Base-by-base conservation (phyloP, 2,329 filamentous ascomycete species). In the Diaporthe sp. region DNA sequence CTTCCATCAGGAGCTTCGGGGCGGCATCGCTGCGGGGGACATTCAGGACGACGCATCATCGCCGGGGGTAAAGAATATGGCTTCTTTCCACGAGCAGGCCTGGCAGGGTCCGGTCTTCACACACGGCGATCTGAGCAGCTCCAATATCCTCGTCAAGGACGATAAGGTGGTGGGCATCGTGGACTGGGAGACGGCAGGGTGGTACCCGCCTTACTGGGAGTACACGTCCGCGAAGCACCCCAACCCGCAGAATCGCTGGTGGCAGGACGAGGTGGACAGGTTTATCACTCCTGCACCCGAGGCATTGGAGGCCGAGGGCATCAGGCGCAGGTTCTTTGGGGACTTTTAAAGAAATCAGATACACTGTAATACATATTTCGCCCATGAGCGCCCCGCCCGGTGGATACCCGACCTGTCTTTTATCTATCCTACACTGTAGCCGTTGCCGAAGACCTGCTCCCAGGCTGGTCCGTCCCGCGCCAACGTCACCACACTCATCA, bases 181-280 rank as follows among this genome's bases (percentile, higher is more conserved):
- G 34, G 87, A 88, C 77, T 89, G 87, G 87, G 87, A 89, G 77
- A 81, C 83, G 42, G 81, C 84, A 31, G 86, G 86, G 1, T 89
- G 85, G 86, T 88, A 86, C 78, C 86, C 86, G 2, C 79, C 82
- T n/a, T 85, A 84, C 69, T 88, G 82, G 82, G 83, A 84, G 58
- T 83, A 83, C 53, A 76, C 74, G n/a, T 73, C 71, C 6, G 71
- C 71, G 31, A 73, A 73, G 39, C 71, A 73, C 8, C 59, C 71
- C 0, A 73, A 73, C 58, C 71, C 71, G 1, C 71, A 65, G 46
- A 73, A 65, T 3, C 8, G 49, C 2, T 73, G 71, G 71, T 73
- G 71, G 71, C 58, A 73, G 37, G 58, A 65, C 1, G 71, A 73
- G 71, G 71, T 73, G 49, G 71, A 73, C 22, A 73, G 17, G 25